phyloP scores from a whole-genome alignment of 805 yeast species.

The Hanseniaspora meyeri region DNA sequence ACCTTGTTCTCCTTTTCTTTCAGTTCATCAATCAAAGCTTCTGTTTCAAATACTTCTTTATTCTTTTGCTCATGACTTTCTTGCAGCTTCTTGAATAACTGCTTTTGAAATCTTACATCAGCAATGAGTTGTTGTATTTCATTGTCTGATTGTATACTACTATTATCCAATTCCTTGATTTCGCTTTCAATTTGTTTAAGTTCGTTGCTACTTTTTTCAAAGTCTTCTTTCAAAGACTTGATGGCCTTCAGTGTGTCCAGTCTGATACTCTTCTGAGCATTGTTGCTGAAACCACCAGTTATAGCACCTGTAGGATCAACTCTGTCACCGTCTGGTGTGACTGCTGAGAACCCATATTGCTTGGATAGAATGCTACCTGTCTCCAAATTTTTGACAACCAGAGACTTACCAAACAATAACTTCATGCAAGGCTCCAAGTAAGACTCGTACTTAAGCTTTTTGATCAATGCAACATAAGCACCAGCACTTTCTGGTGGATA shows the following conservation, averaged over 20 bases:
- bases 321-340: conserved; percentile 86
- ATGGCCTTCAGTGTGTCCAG: conserved; percentile 52
- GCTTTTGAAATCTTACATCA: conserved; percentile 30
- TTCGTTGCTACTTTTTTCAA: conserved; percentile 38
- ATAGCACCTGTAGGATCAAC: conserved; percentile 74
- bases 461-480: conserved; percentile 58
- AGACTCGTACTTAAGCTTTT: conserved; percentile 53
- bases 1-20: conserved; percentile 29
- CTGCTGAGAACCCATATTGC: conserved; percentile 50
- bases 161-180: conserved; percentile 27
- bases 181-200: conserved; percentile 38
- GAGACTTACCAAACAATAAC: conserved; percentile 70
- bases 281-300: conserved; percentile 76
- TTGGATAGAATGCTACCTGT: conserved; percentile 58
- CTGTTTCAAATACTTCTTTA: conserved; percentile 32
- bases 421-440: conserved; percentile 52
- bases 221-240: conserved; percentile 26
- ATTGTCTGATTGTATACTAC: not conserved
- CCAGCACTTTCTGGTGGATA: conserved; percentile 52
- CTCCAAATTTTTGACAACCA: conserved; percentile 60
- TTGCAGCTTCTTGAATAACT: conserved; percentile 34
- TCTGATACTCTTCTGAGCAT: conserved; percentile 42
- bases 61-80: conserved; percentile 33
- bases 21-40: conserved; percentile 34
- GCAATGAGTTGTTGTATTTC: not conserved